Evolutionary conservation across 1,284 basidiomycete genomes (phyloP).

Genomic region (Ceratobasidium sp.): DNA sequence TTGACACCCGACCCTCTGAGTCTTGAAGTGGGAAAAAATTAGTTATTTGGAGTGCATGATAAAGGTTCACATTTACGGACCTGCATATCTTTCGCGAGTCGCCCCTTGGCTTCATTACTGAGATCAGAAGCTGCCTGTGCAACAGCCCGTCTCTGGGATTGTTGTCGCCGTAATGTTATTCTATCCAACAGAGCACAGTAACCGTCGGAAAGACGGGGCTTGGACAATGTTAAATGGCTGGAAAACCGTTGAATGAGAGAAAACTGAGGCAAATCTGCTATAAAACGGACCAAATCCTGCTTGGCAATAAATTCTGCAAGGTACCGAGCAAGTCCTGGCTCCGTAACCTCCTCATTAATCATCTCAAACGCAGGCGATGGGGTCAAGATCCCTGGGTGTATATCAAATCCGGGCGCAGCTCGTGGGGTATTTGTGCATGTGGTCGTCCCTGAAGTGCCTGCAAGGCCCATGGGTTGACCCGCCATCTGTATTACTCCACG

Average conservation of each 20-base stretch:
- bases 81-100: background rate
- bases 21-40: background rate
- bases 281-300: constrained; percentile 15
- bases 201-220: constrained; percentile 1
- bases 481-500: constrained; percentile 13
- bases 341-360: background rate
- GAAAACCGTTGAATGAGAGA: background rate
- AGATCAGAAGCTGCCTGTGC: background rate
- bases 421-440: background rate
- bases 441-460: background rate
- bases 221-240: constrained; percentile 20
- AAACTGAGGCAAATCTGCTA: too few relatives aligned
- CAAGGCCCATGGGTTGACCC: background rate
- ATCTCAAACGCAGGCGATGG: background rate
- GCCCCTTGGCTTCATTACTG: background rate
- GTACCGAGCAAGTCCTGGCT: constrained; percentile 15
- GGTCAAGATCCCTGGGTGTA: background rate
- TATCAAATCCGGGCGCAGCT: background rate
- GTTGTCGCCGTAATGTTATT: background rate
- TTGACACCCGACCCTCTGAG: constrained; percentile 35
- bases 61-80: background rate
- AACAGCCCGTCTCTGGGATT: constrained; percentile 6
- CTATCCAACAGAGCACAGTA: constrained; percentile 18
- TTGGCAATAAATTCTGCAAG: constrained; percentile 19
- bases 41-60: background rate